Evolutionary conservation across 139 green algal genomes (phyloP), one percentile per base, ranked within the genome.

Genomic region (Coelastrella sp.): DNA sequence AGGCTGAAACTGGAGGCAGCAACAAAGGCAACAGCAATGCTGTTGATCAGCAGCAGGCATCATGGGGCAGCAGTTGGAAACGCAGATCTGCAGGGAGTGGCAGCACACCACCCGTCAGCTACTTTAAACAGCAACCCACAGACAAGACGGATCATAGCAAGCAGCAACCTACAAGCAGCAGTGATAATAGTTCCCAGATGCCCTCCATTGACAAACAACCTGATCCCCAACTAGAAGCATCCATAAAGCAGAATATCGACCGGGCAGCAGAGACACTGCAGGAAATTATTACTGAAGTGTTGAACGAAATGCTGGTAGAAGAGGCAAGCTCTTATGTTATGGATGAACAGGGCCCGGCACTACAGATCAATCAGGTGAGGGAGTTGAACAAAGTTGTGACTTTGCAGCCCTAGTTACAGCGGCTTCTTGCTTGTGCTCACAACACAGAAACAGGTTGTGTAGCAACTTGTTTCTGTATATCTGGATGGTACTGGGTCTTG

Each of bases 201-300:
- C 19, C 53, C 17, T 25, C 40, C 1, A 17, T 17, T 15, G 41
- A 51, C 11, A 34, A 51, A 23, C 32, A 41, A 8, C 13, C 59
- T 5, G 68, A 78, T 25, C 64, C 45, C 3, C 48, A 79, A 48
- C 43, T 80, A 11, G 64, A 66, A 21, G 80, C 80, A 23, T 64
- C 53, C 4, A 81, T 91, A 2, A 59, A 43, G 11, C 41, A 57
- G 1, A 80, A 63, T 37, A 84, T 93, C 2, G 86, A 91, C 8
- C 69, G 84, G 7, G 90, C 90, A 11, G 84, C 86, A 21, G 25
- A 57, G 1, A 75, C 90, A 40, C 43, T 93, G 30, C 85, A 91
- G n/a, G 83, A 92, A 27, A 92, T 93, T 34, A 83, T 93, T n/a
- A 73, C 34, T 21, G 87, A 92, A 43, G 85, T 93, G 35, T 77